Percentiles rank a stretch among this genome's conserved stretches.
These are phyloP conservation scores for Nannochloris sp. DNA, from an alignment of 139 green algal species.

Conservation along the genomic window DNA sequence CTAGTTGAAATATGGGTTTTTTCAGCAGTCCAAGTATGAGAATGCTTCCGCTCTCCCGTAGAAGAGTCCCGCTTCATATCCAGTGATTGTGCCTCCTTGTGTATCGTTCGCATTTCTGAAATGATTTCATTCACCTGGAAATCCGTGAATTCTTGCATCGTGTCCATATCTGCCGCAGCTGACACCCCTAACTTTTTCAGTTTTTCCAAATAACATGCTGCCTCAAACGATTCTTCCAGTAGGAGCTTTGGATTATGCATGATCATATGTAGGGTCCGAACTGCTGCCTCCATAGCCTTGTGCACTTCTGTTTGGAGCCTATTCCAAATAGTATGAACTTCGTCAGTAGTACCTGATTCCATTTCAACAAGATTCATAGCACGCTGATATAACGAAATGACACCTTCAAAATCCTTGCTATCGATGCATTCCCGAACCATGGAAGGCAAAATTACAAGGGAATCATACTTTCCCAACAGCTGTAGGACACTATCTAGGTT, in stretches of 20 bases:
- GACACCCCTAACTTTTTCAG: not conserved
- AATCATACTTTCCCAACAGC: constrained; percentile 55
- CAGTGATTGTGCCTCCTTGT: not conserved
- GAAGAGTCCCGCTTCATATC: not conserved
- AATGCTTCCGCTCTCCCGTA: not conserved
- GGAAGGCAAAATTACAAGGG: constrained; percentile 48
- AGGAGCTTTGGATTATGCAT: not conserved
- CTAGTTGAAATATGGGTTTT: too few relatives aligned
- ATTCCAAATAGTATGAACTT: constrained; percentile 5
- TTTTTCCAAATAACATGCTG: not conserved
- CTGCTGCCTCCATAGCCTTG: constrained; percentile 13
- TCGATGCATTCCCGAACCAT: constrained; percentile 35
- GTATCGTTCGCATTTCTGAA: not conserved
- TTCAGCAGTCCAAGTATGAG: too few relatives aligned
- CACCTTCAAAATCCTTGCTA: constrained; percentile 27
- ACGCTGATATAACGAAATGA: constrained; percentile 6
- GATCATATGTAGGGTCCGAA: not conserved
- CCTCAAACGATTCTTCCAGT: not conserved
- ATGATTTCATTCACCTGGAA: not conserved
- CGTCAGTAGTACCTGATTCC: not conserved
- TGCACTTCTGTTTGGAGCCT: constrained; percentile 1
- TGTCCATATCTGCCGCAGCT: not conserved
- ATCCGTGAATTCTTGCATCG: constrained; percentile 1
- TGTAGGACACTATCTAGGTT: constrained; percentile 43
- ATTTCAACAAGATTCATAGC: constrained; percentile 9